A percentile compares a stretch with the other conserved stretches of the same genome.
Conservation (phyloP, 176 grass and related monocot species). For the Phoenix dactylifera region DNA sequence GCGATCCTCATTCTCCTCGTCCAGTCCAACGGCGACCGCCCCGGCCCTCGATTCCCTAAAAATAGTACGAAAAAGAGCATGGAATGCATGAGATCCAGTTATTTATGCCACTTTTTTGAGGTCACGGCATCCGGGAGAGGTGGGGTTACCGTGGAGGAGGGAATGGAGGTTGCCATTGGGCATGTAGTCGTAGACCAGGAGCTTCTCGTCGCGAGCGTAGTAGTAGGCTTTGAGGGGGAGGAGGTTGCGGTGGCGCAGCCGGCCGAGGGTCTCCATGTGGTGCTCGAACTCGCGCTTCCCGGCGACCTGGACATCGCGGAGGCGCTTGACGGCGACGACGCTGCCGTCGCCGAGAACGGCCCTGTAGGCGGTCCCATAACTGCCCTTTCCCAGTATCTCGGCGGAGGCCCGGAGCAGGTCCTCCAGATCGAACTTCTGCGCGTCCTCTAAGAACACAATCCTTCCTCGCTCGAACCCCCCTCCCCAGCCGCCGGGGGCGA, state of each 20-base stretch:
- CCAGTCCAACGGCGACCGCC: conserved; percentile 84
- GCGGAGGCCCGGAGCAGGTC: conserved; percentile 88
- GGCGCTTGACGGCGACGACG: conserved; percentile 73
- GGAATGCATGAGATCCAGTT: too few relatives aligned
- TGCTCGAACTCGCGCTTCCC: conserved; percentile 84
- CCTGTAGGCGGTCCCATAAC: conserved; percentile 74
- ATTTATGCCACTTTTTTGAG: too few relatives aligned
- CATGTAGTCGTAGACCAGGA: conserved; percentile 98
- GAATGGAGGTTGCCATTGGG: conserved; percentile 83
- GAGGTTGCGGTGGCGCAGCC: conserved; percentile 62
- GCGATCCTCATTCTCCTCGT: conserved; percentile 57
- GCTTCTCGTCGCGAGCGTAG: conserved; percentile 94
- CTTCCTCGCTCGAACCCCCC: conserved; percentile 63
- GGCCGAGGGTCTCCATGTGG: conserved; percentile 67
- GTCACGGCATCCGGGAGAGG: too few relatives aligned
- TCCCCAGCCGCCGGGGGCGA: neutral
- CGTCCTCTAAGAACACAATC: conserved; percentile 65
- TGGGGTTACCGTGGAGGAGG: conserved; percentile 59
- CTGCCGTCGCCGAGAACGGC: conserved; percentile 83
- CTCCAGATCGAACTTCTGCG: conserved; percentile 71
- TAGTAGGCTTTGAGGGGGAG: conserved; percentile 81
- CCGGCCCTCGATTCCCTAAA: conserved; percentile 69
- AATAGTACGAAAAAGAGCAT: too few relatives aligned
- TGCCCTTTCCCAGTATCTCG: conserved; percentile 96
- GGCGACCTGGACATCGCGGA: conserved; percentile 46